These are phyloP conservation scores for Pelargonium citronellum DNA, from an alignment of 441 rosid species.

Conservation along the genomic window DNA sequence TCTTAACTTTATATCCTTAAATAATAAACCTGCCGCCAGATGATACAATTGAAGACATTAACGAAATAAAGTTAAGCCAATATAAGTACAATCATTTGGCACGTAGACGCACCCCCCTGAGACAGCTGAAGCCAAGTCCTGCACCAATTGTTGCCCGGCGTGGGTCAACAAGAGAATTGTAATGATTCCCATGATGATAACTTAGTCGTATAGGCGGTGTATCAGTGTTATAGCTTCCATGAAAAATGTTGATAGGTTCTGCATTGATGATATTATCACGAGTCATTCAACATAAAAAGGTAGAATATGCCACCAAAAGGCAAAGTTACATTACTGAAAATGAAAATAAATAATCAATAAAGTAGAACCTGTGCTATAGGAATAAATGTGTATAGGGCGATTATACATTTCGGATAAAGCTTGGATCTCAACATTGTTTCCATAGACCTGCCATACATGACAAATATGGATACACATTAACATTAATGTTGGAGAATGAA, in stretches of 20 bases:
- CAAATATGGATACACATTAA: not conserved
- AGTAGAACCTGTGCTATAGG: conserved; percentile 70
- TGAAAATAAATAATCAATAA: conserved; percentile 1
- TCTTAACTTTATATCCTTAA: too few relatives aligned
- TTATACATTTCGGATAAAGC: conserved; percentile 90
- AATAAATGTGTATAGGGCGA: conserved; percentile 90
- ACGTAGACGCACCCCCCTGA: conserved; percentile 62
- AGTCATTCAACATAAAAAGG: conserved; percentile 13
- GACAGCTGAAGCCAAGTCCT: conserved; percentile 93
- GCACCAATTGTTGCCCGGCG: conserved; percentile 79
- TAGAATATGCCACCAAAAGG: not conserved
- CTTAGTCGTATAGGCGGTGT: conserved; percentile 81
- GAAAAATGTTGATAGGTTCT: conserved; percentile 96
- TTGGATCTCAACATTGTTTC: conserved; percentile 94
- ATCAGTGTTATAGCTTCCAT: conserved; percentile 82
- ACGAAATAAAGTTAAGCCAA: too few relatives aligned
- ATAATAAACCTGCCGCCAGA: too few relatives aligned
- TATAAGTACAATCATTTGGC: too few relatives aligned
- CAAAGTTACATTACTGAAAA: conserved; percentile 5
- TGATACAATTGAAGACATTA: too few relatives aligned
- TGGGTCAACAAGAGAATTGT: conserved; percentile 92
- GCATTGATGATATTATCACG: conserved; percentile 17
- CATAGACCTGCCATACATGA: conserved; percentile 63
- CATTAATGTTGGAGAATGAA: not conserved
- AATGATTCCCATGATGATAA: conserved; percentile 94